phyloP scores from a whole-genome alignment of 164 flowering plant species.

The Berberis vulgaris region DNA sequence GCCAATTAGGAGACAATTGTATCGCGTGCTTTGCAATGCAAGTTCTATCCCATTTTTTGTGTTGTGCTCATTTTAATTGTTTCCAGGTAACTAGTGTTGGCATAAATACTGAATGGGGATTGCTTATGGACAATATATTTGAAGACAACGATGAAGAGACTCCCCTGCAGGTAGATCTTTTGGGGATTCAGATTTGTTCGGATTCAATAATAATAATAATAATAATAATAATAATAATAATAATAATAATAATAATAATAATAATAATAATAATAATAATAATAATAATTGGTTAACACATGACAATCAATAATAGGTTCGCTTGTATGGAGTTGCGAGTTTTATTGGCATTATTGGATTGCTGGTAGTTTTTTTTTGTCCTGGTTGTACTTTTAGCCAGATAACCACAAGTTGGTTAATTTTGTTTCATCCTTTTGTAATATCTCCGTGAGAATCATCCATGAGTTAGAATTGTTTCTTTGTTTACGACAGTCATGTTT shows the following conservation, averaged over 20 bases:
- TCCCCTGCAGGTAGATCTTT: slow-evolving; percentile 75
- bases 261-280: too few relatives aligned
- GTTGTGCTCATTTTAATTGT: background rate
- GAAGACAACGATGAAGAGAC: slow-evolving; percentile 98
- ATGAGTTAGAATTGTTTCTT: too few relatives aligned
- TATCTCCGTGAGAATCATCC: too few relatives aligned
- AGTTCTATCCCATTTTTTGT: background rate
- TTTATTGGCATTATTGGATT: slow-evolving; percentile 92
- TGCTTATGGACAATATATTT: slow-evolving; percentile 94
- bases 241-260: too few relatives aligned
- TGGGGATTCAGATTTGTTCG: background rate
- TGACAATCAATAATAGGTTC: slow-evolving; percentile 38
- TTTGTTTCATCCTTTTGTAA: too few relatives aligned
- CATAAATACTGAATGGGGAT: slow-evolving; percentile 94
- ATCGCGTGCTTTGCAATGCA: background rate
- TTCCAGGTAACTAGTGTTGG: slow-evolving; percentile 89
- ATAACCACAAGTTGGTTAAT: slow-evolving; percentile 18
- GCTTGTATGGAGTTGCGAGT: slow-evolving; percentile 92
- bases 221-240: too few relatives aligned
- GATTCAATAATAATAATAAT: too few relatives aligned
- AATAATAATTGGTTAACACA: too few relatives aligned
- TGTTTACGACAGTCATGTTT: too few relatives aligned
- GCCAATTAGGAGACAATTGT: background rate
- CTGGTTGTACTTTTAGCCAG: slow-evolving; percentile 64
- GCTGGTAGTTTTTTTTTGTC: slow-evolving; percentile 54